Evolutionary conservation across 768 basidiomycete species (phyloP).

Genomic region (Boletellus sp.): DNA sequence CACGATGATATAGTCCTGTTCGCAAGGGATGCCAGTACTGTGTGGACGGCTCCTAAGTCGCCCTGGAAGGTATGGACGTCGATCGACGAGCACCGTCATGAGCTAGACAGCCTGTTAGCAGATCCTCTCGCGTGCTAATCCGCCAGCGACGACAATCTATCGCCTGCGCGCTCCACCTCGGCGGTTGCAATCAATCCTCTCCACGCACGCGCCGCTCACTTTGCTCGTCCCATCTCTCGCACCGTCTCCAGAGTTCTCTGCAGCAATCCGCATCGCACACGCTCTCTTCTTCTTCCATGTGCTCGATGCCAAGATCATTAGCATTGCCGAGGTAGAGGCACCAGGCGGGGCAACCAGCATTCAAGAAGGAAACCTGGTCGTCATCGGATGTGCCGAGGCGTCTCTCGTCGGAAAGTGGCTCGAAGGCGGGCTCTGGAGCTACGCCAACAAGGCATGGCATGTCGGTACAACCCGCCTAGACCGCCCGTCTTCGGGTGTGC

Average conservation of each 20-base stretch:
- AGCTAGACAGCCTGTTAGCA: background rate
- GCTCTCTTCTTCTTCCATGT: conserved; percentile 64
- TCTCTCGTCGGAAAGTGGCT: conserved; percentile 34
- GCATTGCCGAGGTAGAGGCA: conserved; percentile 32
- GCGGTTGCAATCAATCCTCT: conserved; percentile 68
- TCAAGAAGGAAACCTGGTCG: conserved; percentile 50
- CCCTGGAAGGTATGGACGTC: conserved; percentile 23
- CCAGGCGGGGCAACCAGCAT: background rate
- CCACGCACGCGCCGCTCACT: conserved; percentile 47
- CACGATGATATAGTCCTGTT: conserved; percentile 9
- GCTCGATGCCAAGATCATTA: conserved; percentile 61
- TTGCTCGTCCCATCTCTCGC: conserved; percentile 49
- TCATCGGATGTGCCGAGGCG: conserved; percentile 46
- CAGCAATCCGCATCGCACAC: conserved; percentile 66
- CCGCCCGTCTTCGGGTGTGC: conserved; percentile 21
- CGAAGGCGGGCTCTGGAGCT: conserved; percentile 14
- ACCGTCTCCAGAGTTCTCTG: conserved; percentile 38
- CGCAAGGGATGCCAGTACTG: background rate
- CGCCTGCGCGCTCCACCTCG: conserved; percentile 17
- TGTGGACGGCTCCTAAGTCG: background rate
- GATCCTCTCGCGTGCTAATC: conserved; percentile 1
- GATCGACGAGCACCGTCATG: background rate
- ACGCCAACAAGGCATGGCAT: conserved; percentile 19
- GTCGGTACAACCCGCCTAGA: conserved; percentile 14
- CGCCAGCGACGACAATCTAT: background rate